These are phyloP conservation scores for Myriosclerotinia curreyana DNA, from an alignment of 2,329 filamentous ascomycete species.

Conservation along the genomic window DNA sequence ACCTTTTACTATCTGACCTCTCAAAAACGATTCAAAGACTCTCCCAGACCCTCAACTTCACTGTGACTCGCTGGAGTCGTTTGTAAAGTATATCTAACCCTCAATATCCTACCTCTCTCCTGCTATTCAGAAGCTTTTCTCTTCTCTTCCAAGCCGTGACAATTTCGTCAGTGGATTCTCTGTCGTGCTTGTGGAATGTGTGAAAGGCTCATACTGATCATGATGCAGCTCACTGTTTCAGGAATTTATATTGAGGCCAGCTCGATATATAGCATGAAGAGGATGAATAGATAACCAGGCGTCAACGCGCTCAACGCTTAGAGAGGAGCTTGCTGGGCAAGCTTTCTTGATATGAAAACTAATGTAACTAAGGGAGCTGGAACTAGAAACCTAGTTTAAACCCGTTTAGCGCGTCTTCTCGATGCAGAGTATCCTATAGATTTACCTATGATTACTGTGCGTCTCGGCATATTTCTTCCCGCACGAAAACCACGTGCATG, in stretches of 20 bases:
- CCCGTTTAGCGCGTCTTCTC: too few relatives aligned
- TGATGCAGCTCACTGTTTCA: background rate
- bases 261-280: background rate
- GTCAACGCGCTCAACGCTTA: background rate
- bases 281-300: background rate
- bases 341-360: background rate
- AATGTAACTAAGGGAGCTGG: background rate
- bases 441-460: background rate
- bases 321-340: background rate
- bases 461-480: background rate
- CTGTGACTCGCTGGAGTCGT: background rate
- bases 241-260: too few relatives aligned
- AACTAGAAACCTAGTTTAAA: too few relatives aligned
- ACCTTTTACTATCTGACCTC: too few relatives aligned
- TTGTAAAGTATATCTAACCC: background rate
- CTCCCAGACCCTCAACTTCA: background rate
- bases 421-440: background rate
- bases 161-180: background rate
- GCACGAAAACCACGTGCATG: too few relatives aligned
- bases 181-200: background rate
- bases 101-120: background rate
- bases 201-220: background rate
- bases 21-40: too few relatives aligned
- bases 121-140: too few relatives aligned
- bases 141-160: background rate